Percentiles rank a stretch among this genome's conserved stretches.
Conservation (phyloP, 257 asterid genomes). For the Salvia miltiorrhiza region DNA sequence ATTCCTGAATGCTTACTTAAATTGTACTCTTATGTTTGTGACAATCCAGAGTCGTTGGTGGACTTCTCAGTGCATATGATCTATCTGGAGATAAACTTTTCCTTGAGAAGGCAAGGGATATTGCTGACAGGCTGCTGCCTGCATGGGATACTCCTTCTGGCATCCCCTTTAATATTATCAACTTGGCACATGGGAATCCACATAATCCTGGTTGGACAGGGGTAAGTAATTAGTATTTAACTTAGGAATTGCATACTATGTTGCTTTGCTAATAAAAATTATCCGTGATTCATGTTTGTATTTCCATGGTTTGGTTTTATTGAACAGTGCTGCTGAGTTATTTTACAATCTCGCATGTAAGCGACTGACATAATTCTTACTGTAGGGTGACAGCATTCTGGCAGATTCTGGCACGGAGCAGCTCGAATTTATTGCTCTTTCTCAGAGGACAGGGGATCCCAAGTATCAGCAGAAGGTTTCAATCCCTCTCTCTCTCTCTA, state of each 20-base stretch:
- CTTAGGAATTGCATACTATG: not conserved
- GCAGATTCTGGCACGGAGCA: conserved; percentile 99
- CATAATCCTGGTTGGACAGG: conserved; percentile 99
- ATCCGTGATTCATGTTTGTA: not conserved
- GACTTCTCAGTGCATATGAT: conserved; percentile 96
- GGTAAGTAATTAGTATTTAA: conserved; percentile 43
- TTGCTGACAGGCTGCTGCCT: conserved; percentile 93
- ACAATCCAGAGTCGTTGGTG: conserved; percentile 93
- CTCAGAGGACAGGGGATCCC: conserved; percentile 87
- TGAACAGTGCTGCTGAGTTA: conserved; percentile 1
- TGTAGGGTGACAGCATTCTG: conserved; percentile 91
- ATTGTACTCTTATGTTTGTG: conserved; percentile 29
- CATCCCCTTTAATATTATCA: conserved; percentile 86
- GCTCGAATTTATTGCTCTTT: conserved; percentile 98
- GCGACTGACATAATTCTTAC: not conserved
- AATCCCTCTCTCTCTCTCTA: not conserved
- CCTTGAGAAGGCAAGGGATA: conserved; percentile 94
- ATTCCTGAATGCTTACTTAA: conserved; percentile 20
- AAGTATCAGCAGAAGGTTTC: conserved; percentile 85
- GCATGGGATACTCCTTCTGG: conserved; percentile 98
- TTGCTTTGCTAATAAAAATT: conserved; percentile 12
- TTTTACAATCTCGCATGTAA: not conserved
- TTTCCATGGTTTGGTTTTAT: not conserved
- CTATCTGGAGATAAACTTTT: conserved; percentile 89
- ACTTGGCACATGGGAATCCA: conserved; percentile 86